Evolutionary conservation across 164 flowering plant species (phyloP), one percentile per base, ranked within the genome.

Genomic region (Magnolia officinalis): DNA sequence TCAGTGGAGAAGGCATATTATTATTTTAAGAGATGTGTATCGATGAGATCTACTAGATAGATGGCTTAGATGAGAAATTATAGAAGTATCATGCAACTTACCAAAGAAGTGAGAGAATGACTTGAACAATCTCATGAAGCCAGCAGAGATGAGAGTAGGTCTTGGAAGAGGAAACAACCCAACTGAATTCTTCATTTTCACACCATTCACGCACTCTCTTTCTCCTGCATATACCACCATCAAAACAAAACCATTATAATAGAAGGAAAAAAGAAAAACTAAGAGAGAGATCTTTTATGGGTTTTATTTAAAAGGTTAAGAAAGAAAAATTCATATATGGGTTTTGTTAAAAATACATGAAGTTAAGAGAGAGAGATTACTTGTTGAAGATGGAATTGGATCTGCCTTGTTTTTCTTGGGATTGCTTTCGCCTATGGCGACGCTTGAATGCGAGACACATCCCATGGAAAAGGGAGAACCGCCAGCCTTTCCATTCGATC

Each of bases 81-180:
- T 37, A 37, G 45, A 5, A 37, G 45, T 59, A 18, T 63, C 14
- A 11, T 21, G 24, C 51, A 31, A 76, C 86, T 80, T 80, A 94
- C 98, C 92, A 79, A 94, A 91, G 65, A 88, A 67, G 50, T 92
- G 96, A 79, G 96, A 90, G 77, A 93, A 78, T 84, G 67, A 89
- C 83, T 88, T 93, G 85, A 94, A 81, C 71, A 94, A 81, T 85
- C 84, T 87, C 11, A 89, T 87, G 50, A 94, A 63, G 14, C 94
- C 86, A 29, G 78, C 72, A 14, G 92, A 83, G 67, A 90, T 76
- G 61, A 55, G 61, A 79, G 84, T 84, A 1, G 90, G 79, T 78
- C 85, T 94, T 31, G 91, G 85, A 78, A 84, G 70, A 49, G 87
- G 70, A 70, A 82, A 58, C 50, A 82, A 83, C 78, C 86, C 87